Evolutionary conservation across 345 rosid genomes (phyloP), one percentile per base, ranked within the genome.

Genomic region (Euphorbia lathyris): DNA sequence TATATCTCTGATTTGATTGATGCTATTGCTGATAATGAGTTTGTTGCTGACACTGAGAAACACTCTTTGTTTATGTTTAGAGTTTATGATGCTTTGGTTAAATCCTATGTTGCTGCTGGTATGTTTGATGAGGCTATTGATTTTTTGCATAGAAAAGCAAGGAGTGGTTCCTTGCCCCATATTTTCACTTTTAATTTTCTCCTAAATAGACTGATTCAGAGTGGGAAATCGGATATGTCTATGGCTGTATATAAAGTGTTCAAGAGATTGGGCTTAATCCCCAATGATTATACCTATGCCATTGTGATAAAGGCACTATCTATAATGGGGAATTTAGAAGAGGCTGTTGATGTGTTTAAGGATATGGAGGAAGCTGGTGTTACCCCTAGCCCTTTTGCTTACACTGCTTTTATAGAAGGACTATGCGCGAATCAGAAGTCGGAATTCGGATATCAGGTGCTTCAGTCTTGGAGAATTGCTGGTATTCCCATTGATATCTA

Each of bases 51-150:
- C 26, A 11, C 30, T 6, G 14, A 70, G 58, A 63, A 47, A 30
- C 50, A 22, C 8, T 59, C 43, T 48, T 70, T 36, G 17, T 9
- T 70, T n/a, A 11, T 60, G 58, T 29, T 51, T 47, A 51, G 26
- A 62, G 60, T 50, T 23, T 52, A 51, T 23, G 74, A 71, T 71
- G 67, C 74, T 56, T 52, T 71, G 74, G 60, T 71, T 52, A 71
- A 71, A 59, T 62, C 74, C n/a, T 71, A 62, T 52, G 52, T 71
- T 42, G 30, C 51, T 62, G 61, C 38, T 25, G 51, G 74, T 26
- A 61, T 71, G 74, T 51, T 71, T 62, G 74, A 71, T 63, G 74
- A 61, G 51, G 67, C 74, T 51, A 27, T 62, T 38, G 25, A 51
- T 50, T 67, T 56, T 51, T 50, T 71, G 67, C 61, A 61, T 71